Evolutionary conservation across 2,329 filamentous ascomycete species (phyloP).

Genomic region (Lasiodiplodia hormozganensis): DNA sequence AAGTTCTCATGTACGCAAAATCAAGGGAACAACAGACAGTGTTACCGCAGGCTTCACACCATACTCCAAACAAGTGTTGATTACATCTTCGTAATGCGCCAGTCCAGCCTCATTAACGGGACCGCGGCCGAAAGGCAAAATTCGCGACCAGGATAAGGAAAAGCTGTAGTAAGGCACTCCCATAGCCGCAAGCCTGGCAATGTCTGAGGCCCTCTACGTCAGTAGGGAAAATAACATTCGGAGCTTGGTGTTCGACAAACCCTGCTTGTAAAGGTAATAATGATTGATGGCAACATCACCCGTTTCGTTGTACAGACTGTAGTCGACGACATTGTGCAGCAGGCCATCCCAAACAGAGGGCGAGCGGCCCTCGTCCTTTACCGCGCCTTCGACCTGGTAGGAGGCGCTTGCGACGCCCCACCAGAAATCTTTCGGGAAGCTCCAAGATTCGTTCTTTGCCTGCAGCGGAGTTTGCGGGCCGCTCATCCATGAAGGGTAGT

Average conservation of each 20-base stretch:
- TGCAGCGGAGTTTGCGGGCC: conserved; percentile 40
- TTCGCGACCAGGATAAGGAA: conserved; percentile 57
- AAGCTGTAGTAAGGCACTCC: conserved; percentile 49
- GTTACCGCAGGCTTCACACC: conserved; percentile 55
- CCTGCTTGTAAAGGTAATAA: conserved; percentile 59
- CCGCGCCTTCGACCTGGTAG: conserved; percentile 54
- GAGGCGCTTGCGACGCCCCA: conserved; percentile 53
- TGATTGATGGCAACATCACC: conserved; percentile 60
- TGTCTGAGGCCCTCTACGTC: conserved; percentile 40
- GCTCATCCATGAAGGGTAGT: conserved; percentile 41
- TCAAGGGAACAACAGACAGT: conserved; percentile 37
- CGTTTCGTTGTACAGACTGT: conserved; percentile 41
- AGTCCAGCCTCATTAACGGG: conserved; percentile 55
- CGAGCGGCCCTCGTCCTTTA: conserved; percentile 48
- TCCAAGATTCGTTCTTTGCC: conserved; percentile 39
- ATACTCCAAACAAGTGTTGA: conserved; percentile 51
- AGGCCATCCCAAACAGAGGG: conserved; percentile 51
- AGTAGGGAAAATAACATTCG: background rate
- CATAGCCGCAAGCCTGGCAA: conserved; percentile 43
- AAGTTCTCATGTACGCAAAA: background rate
- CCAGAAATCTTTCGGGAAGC: conserved; percentile 45
- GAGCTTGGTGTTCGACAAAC: background rate
- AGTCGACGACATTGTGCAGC: conserved; percentile 39
- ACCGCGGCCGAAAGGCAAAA: conserved; percentile 56
- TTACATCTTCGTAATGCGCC: conserved; percentile 57